Conservation (phyloP, 495 filamentous ascomycete species). For the Staphylotrichum tortipilum region DNA sequence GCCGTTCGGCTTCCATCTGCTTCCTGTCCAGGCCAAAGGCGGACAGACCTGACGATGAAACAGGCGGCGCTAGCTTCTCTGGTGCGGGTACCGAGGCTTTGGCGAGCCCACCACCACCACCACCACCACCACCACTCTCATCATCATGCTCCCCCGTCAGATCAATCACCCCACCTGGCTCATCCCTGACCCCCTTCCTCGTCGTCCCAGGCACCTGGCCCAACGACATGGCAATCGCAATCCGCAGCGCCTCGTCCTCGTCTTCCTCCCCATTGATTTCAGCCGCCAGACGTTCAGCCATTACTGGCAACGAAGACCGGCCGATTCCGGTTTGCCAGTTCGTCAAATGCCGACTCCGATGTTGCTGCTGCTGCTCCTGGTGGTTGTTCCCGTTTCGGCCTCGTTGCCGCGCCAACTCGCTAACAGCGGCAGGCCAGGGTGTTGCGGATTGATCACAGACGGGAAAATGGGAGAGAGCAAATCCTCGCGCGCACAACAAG, state of each 20-base stretch:
- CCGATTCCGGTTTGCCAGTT: too few species aligned
- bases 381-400: too few species aligned
- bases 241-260: constrained; percentile 38
- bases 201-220: constrained; percentile 21
- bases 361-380: too few species aligned
- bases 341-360: too few species aligned
- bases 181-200: background rate
- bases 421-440: too few species aligned
- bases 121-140: background rate
- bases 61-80: background rate
- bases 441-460: too few species aligned
- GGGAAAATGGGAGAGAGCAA: too few species aligned
- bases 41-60: background rate
- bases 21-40: constrained; percentile 56
- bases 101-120: background rate
- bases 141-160: constrained; percentile 19
- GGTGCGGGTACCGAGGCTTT: background rate
- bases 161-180: constrained; percentile 4
- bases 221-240: constrained; percentile 37
- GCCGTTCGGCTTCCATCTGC: constrained; percentile 78
- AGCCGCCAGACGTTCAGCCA: constrained; percentile 8
- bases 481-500: too few species aligned
- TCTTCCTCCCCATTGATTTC: constrained; percentile 25
- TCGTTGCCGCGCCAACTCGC: too few species aligned
- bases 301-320: too few species aligned